Percentiles rank a stretch among this genome's conserved stretches.
These are phyloP conservation scores for Dryas alaskensis DNA, from an alignment of 306 rosid species.

Conservation along the genomic window DNA sequence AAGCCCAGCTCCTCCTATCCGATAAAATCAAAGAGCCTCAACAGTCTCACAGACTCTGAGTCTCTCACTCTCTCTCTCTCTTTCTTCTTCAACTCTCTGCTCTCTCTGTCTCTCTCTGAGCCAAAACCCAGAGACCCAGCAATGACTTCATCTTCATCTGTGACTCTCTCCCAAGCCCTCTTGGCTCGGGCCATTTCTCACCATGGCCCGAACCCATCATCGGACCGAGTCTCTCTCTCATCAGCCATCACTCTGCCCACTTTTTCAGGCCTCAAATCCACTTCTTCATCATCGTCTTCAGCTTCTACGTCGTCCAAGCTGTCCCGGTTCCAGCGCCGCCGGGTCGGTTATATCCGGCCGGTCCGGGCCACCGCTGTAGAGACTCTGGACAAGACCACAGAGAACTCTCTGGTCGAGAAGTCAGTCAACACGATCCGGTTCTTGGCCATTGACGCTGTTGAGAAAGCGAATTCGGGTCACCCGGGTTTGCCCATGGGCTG, in stretches of 20 bases:
- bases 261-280: constrained; percentile 60
- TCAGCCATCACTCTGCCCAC: constrained; percentile 52
- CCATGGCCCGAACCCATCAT: constrained; percentile 39
- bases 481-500: constrained; percentile 99
- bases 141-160: constrained; percentile 81
- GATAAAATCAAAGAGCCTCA: constrained; percentile 24
- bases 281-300: constrained; percentile 23
- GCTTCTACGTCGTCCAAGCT: constrained; percentile 15
- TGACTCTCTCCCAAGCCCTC: constrained; percentile 72
- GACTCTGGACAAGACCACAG: constrained; percentile 49
- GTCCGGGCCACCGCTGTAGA: constrained; percentile 50
- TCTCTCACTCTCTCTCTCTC: background rate
- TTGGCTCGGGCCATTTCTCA: constrained; percentile 61
- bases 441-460: constrained; percentile 77
- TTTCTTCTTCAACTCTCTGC: background rate
- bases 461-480: constrained; percentile 94
- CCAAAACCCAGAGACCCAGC: constrained; percentile 16
- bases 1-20: constrained; percentile 17
- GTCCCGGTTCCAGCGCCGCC: constrained; percentile 19
- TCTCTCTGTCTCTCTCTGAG: constrained; percentile 20
- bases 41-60: background rate
- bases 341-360: constrained; percentile 9
- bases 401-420: constrained; percentile 61
- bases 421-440: constrained; percentile 93
- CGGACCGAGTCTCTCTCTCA: constrained; percentile 58